Evolutionary conservation across 148 eudicot species (phyloP).

Genomic region (Beta vulgaris): DNA sequence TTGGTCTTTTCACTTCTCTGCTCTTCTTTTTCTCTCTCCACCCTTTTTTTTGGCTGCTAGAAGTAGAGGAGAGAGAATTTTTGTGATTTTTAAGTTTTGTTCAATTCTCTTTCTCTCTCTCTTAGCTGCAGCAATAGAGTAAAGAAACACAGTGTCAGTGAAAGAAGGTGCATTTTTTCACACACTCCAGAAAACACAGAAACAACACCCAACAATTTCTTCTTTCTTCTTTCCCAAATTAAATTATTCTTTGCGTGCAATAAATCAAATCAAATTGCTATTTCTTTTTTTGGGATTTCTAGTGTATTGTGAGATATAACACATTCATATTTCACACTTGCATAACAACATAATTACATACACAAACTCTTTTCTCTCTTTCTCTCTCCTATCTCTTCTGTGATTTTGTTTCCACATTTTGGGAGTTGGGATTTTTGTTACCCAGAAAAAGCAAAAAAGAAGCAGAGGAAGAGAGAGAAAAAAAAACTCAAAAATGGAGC

Average conservation of each 20-base stretch:
- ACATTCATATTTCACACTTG: background rate
- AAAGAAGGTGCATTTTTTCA: too few species aligned
- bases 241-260: conserved; percentile 4
- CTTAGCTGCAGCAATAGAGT: background rate
- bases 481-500: conserved; percentile 18
- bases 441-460: too few species aligned
- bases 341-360: background rate
- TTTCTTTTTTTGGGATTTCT: background rate
- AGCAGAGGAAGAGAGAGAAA: background rate
- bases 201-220: background rate
- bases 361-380: background rate
- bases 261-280: too few species aligned
- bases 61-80: background rate
- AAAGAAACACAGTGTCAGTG: background rate
- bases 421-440: background rate
- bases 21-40: background rate
- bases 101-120: background rate
- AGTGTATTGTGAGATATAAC: background rate
- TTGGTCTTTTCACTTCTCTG: conserved; percentile 20
- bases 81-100: too few species aligned
- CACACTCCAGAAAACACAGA: background rate
- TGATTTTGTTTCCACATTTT: background rate
- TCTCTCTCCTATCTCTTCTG: too few species aligned
- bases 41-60: background rate
- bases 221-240: background rate